Evolutionary conservation across 371 early-diverging fungal genomes (phyloP).

Genomic region (Syncephalis plumigaleata): DNA sequence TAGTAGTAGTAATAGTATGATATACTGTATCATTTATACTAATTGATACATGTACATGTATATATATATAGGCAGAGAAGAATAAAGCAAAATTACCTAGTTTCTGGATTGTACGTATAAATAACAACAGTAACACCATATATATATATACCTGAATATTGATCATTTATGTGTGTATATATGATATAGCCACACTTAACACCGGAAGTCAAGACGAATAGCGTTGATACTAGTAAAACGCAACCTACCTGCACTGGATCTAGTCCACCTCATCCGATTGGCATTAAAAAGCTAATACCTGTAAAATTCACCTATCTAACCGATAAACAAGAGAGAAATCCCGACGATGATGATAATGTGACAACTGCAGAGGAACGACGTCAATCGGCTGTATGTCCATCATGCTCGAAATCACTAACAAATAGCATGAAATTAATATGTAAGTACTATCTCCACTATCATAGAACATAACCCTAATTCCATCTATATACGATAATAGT

Average conservation of each 20-base stretch:
- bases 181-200: slow-evolving; percentile 69
- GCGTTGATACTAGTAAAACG: slow-evolving; percentile 30
- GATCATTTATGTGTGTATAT: too few species aligned
- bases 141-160: neutral
- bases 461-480: neutral
- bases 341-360: slow-evolving; percentile 13
- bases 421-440: slow-evolving; percentile 55
- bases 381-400: slow-evolving; percentile 43
- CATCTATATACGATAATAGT: slow-evolving; percentile 19
- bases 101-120: slow-evolving; percentile 73
- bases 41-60: too few species aligned
- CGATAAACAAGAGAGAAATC: slow-evolving; percentile 31
- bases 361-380: slow-evolving; percentile 10
- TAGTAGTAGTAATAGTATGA: slow-evolving; percentile 10
- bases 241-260: slow-evolving; percentile 53
- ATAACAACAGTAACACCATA: too few species aligned
- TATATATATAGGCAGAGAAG: slow-evolving; percentile 20
- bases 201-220: slow-evolving; percentile 39
- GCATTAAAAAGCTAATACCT: slow-evolving; percentile 53
- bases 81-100: slow-evolving; percentile 42
- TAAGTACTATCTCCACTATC: slow-evolving; percentile 19
- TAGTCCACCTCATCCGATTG: slow-evolving; percentile 46
- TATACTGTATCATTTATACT: neutral
- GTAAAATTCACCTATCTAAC: slow-evolving; percentile 47
- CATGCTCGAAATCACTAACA: slow-evolving; percentile 62